Percentiles rank a stretch among this genome's conserved stretches.
These are phyloP conservation scores for Speleostelium caveatum DNA, from an alignment of 78 protist genomes.

Conservation along the genomic window DNA sequence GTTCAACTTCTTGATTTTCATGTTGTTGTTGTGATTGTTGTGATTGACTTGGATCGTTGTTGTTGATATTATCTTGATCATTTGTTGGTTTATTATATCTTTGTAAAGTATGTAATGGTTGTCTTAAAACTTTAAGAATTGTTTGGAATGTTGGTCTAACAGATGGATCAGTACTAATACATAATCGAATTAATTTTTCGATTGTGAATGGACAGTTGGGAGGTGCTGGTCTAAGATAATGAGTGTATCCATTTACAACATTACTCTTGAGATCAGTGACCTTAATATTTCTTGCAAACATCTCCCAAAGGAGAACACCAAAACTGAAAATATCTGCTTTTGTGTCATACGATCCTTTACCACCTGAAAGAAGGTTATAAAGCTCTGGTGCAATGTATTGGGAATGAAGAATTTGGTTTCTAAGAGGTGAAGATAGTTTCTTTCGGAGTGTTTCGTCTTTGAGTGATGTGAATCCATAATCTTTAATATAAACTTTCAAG, in stretches of 20 bases:
- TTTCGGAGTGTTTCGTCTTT: slow-evolving; percentile 66
- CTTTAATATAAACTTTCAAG: slow-evolving; percentile 62
- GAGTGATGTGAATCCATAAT: slow-evolving; percentile 54
- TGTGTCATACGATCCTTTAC: slow-evolving; percentile 60
- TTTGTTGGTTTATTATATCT: slow-evolving; percentile 29
- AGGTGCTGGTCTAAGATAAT: slow-evolving; percentile 47
- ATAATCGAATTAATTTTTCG: slow-evolving; percentile 50
- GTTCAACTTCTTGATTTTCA: neutral
- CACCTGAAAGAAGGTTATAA: slow-evolving; percentile 47
- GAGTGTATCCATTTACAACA: slow-evolving; percentile 57
- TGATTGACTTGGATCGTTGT: neutral
- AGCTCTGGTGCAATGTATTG: slow-evolving; percentile 74
- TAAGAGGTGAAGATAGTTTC: slow-evolving; percentile 14
- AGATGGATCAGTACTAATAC: slow-evolving; percentile 45
- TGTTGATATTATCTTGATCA: neutral
- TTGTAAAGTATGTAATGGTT: slow-evolving; percentile 68
- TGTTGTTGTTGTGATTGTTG: neutral
- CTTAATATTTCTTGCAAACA: slow-evolving; percentile 61
- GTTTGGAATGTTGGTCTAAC: slow-evolving; percentile 70
- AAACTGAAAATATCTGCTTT: slow-evolving; percentile 64
- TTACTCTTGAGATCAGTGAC: slow-evolving; percentile 18
- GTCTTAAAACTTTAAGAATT: slow-evolving; percentile 48
- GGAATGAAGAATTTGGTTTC: slow-evolving; percentile 21
- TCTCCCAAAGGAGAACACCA: slow-evolving; percentile 79
- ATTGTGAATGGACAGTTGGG: slow-evolving; percentile 69